phyloP scores from a whole-genome alignment of 192 early-diverging fungal species.

The Oehlia diaphana region DNA sequence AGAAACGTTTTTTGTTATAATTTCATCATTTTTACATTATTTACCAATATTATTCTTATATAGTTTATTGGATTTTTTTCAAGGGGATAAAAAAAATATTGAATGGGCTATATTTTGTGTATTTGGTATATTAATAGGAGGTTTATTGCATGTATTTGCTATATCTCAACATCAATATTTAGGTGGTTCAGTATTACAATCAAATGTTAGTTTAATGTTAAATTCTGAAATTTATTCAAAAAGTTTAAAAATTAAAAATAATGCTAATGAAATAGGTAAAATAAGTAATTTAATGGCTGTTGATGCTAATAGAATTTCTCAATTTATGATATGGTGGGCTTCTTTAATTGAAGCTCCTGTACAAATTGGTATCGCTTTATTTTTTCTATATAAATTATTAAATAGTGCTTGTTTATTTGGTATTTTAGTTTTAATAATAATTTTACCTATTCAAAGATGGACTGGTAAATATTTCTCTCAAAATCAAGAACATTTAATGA shows the following conservation, averaged over 20 bases:
- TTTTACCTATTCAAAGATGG: constrained; percentile 35
- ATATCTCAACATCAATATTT: constrained; percentile 9
- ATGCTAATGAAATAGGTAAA: constrained; percentile 45
- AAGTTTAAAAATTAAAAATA: constrained; percentile 53
- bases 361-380: constrained; percentile 62
- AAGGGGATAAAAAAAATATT: neutral
- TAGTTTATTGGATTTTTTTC: constrained; percentile 34
- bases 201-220: constrained; percentile 46
- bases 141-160: neutral
- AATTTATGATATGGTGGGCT: constrained; percentile 54
- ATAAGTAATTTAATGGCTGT: constrained; percentile 76
- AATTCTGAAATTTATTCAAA: constrained; percentile 68
- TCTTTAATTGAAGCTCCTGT: constrained; percentile 57
- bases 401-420: constrained; percentile 50
- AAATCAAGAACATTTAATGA: constrained; percentile 61
- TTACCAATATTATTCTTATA: constrained; percentile 39
- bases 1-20: constrained; percentile 20
- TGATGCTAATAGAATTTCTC: constrained; percentile 64
- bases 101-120: neutral
- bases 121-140: constrained; percentile 4
- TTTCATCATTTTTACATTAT: constrained; percentile 34
- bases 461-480: constrained; percentile 30
- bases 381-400: constrained; percentile 74
- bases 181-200: neutral
- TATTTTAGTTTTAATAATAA: constrained; percentile 42